Conservation (phyloP, 176 grass and related monocot genomes). For the Oryza nivara region DNA sequence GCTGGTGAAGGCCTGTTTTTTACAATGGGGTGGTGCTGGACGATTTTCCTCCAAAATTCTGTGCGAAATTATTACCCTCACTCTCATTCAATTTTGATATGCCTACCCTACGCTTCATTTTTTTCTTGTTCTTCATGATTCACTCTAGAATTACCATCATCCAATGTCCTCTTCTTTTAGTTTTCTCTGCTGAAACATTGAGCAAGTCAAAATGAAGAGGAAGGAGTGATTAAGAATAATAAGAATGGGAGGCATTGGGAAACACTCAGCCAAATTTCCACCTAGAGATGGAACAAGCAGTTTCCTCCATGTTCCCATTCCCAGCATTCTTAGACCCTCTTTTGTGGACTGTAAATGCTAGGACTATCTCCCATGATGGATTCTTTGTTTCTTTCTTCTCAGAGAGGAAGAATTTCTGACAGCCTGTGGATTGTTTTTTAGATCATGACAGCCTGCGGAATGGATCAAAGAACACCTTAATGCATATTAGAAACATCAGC, state of each 20-base stretch:
- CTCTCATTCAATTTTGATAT: too few relatives aligned
- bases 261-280: constrained; percentile 30
- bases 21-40: too few relatives aligned
- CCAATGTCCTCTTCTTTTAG: neutral
- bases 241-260: constrained; percentile 53
- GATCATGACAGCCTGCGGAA: neutral
- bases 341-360: neutral
- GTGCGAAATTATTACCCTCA: too few relatives aligned
- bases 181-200: neutral
- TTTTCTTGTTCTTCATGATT: too few relatives aligned
- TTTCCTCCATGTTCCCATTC: constrained; percentile 11
- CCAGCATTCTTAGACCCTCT: neutral
- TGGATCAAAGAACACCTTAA: too few relatives aligned
- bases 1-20: too few relatives aligned
- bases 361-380: too few relatives aligned
- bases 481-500: neutral
- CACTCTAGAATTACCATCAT: too few relatives aligned
- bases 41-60: too few relatives aligned
- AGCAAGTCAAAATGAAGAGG: constrained; percentile 40
- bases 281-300: constrained; percentile 14
- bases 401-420: too few relatives aligned
- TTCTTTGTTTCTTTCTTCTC: too few relatives aligned
- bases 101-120: too few relatives aligned
- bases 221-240: constrained; percentile 38
- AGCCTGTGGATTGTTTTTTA: neutral